Base-by-base conservation (phyloP, 805 yeast species). In the Spathaspora passalidarum region DNA sequence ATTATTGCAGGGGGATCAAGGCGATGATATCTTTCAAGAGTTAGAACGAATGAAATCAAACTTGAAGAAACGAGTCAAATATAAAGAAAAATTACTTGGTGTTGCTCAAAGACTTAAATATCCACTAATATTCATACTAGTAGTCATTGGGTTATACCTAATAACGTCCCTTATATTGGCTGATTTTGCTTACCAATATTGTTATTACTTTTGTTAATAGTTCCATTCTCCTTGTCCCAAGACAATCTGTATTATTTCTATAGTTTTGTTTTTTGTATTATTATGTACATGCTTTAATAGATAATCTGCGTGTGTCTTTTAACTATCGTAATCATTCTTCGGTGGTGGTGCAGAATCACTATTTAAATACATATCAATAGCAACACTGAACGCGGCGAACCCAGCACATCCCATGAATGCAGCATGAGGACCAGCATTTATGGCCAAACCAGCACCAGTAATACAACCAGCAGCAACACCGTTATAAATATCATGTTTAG, bases 401-500 rank as follows among this genome's bases (percentile, higher is more conserved):
- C 97, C 99, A 21, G 95, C 97, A 74, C 98, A 94, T 1, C 99
- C 99, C 48, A 91, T 63, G 20, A 82, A 56, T 0, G 96, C 94
- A 22, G 96, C 95, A 56, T 84, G 90, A 1, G 99, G 99, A 1
- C 99, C 99, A 40, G 94, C 81, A 61, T 86, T 88, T 55, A 87
- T 78, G 1, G 97, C 96, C 43, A 94, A 76, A 0, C 96, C 97
- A 26, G 96, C 99, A 38, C 99, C 99, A 1, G 99, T 94, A 32
- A 92, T 73, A 68, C 97, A 94, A 2, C 99, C 99, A 3, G 98
- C 98, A 38, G 81, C 76, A 2, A 88, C 81, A 38, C 97, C 97
- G 62, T 94, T 94, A 68, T 84, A 89, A 9, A 92, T 79, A 65
- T 94, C 99, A 59, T 86, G 90, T 59, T 88, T 90, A 1, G 96